phyloP scores from a whole-genome alignment of 2,329 filamentous ascomycete genomes.

The Anisogramma anomala region DNA sequence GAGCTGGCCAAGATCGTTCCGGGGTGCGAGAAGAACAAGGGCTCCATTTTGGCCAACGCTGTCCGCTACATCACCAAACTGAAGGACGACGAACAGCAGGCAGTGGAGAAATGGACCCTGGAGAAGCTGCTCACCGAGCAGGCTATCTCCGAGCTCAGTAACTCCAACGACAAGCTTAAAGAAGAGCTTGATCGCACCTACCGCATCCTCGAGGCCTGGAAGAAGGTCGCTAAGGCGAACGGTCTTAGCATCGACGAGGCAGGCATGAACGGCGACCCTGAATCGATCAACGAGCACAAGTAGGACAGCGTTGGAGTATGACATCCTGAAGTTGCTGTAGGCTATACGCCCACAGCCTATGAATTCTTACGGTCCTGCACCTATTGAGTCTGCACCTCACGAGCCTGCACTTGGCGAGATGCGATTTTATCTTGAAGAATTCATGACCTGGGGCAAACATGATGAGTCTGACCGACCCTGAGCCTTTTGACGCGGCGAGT shows the following conservation, averaged over 20 bases:
- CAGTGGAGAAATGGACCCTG: slow-evolving; percentile 87
- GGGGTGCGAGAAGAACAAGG: slow-evolving; percentile 98
- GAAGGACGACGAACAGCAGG: slow-evolving; percentile 86
- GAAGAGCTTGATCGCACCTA: slow-evolving; percentile 67
- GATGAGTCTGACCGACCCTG: too few relatives aligned
- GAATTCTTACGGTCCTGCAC: too few relatives aligned
- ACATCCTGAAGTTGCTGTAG: too few relatives aligned
- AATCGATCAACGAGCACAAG: slow-evolving; percentile 25
- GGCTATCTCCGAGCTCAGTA: slow-evolving; percentile 76
- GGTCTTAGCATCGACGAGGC: slow-evolving; percentile 30
- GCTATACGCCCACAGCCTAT: too few relatives aligned
- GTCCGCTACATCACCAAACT: slow-evolving; percentile 91
- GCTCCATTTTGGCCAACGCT: slow-evolving; percentile 84
- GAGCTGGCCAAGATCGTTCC: slow-evolving; percentile 96
- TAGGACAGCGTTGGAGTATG: background rate
- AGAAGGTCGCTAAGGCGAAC: slow-evolving; percentile 52
- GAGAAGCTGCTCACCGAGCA: slow-evolving; percentile 86
- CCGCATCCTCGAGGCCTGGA: slow-evolving; percentile 69
- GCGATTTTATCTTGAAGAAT: too few relatives aligned
- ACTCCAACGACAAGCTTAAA: slow-evolving; percentile 79
- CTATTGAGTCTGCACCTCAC: too few relatives aligned
- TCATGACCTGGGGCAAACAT: too few relatives aligned
- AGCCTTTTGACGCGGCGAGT: too few relatives aligned
- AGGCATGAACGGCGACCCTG: slow-evolving; percentile 21
- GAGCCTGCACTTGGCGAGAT: too few relatives aligned